phyloP scores from a whole-genome alignment of 208 protist genomes.

The Acanthamoeba royreba region DNA sequence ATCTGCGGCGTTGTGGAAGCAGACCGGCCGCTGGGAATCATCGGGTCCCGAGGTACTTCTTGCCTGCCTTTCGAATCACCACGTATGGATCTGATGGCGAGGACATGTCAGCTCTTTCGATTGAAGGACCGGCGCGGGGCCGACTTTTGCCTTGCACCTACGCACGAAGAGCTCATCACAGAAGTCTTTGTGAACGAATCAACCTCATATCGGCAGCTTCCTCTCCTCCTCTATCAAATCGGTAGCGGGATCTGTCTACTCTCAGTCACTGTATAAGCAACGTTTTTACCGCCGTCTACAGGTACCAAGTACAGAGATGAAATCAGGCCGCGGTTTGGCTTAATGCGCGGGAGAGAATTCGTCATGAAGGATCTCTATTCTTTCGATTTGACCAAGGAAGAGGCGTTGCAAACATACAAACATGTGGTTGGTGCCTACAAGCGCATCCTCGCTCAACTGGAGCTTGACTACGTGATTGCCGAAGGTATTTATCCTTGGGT shows the following conservation, averaged over 20 bases:
- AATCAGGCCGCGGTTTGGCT: slow-evolving; percentile 67
- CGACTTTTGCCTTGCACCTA: slow-evolving; percentile 68
- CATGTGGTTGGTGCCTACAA: slow-evolving; percentile 61
- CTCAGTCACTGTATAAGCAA: not conserved
- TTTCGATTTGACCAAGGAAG: slow-evolving; percentile 56
- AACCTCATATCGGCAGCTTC: slow-evolving; percentile 13
- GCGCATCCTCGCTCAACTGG: slow-evolving; percentile 57
- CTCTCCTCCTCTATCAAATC: slow-evolving; percentile 76
- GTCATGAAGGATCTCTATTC: slow-evolving; percentile 81
- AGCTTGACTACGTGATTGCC: slow-evolving; percentile 56
- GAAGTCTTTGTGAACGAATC: not conserved
- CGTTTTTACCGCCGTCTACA: not conserved
- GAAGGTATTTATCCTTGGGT: not conserved
- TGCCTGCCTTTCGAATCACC: not conserved
- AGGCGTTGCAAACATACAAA: slow-evolving; percentile 44
- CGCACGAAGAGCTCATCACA: slow-evolving; percentile 72
- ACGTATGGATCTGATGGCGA: too few species aligned
- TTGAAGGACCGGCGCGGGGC: slow-evolving; percentile 54
- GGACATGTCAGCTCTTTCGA: slow-evolving; percentile 63
- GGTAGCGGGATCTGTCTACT: not conserved
- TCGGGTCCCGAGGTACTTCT: slow-evolving; percentile 11
- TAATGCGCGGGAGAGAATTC: slow-evolving; percentile 73
- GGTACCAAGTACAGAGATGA: slow-evolving; percentile 77
- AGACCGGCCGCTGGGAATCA: slow-evolving; percentile 60
- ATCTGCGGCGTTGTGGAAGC: slow-evolving; percentile 49